Evolutionary conservation across 208 protist species (phyloP).

Genomic region (Leishmania mexicana): DNA sequence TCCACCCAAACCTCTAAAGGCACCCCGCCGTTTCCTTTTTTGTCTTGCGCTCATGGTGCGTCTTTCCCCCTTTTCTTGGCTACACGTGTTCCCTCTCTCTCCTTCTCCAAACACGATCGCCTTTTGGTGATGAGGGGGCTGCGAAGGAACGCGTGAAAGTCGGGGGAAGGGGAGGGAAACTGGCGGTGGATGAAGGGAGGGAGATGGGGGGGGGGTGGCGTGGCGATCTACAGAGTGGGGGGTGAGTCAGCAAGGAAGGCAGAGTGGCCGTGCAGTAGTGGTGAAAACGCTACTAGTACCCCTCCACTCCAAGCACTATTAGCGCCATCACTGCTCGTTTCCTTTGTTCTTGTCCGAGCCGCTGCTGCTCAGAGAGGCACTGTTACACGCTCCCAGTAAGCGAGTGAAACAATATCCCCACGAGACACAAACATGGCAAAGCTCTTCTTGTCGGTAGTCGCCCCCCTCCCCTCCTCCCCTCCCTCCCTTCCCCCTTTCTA

Average conservation of each 20-base stretch:
- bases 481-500: neutral
- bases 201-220: neutral
- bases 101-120: neutral
- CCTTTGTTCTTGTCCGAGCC: neutral
- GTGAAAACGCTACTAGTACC: neutral
- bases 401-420: neutral
- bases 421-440: neutral
- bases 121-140: neutral
- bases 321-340: neutral
- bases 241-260: neutral
- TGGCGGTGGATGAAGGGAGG: neutral
- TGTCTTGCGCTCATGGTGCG: neutral
- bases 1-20: neutral
- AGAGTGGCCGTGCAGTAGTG: neutral
- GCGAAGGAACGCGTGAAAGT: neutral
- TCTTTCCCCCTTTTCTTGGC: slow-evolving; percentile 7
- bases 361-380: neutral
- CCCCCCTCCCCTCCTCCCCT: neutral
- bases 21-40: slow-evolving; percentile 1
- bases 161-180: slow-evolving; percentile 2
- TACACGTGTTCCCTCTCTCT: neutral
- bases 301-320: neutral
- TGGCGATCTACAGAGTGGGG: neutral
- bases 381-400: neutral
- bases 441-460: neutral